Percentiles rank a stretch among this genome's conserved stretches.
phyloP scores from a whole-genome alignment of 2,329 filamentous ascomycete species.

The Fonsecaea monophora region DNA sequence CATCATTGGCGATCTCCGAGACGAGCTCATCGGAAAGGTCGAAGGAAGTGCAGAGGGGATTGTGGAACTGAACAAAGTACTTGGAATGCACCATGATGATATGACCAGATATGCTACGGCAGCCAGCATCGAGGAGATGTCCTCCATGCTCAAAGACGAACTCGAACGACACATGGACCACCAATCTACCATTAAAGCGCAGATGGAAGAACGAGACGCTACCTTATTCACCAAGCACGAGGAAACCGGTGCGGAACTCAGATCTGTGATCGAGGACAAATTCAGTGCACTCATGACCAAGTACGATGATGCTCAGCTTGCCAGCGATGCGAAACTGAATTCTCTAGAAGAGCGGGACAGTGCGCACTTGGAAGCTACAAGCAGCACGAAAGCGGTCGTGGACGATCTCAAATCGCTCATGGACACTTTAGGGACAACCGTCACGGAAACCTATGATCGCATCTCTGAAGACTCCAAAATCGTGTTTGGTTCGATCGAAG shows the following conservation, averaged over 20 bases:
- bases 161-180: conserved; percentile 85
- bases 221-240: conserved; percentile 65
- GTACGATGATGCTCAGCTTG: conserved; percentile 82
- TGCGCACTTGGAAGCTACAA: conserved; percentile 75
- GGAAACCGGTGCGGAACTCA: conserved; percentile 63
- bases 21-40: conserved; percentile 76
- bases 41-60: conserved; percentile 72
- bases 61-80: conserved; percentile 61
- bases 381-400: conserved; percentile 76
- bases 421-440: conserved; percentile 79
- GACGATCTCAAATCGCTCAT: conserved; percentile 88
- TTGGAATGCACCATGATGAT: conserved; percentile 72
- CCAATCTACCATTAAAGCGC: conserved; percentile 80
- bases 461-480: conserved; percentile 87
- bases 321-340: conserved; percentile 75
- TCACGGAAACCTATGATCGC: conserved; percentile 84
- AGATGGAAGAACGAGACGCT: conserved; percentile 69
- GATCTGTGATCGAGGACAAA: conserved; percentile 73
- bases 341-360: conserved; percentile 75
- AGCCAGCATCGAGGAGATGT: conserved; percentile 73
- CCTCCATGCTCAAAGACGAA: conserved; percentile 78
- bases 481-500: conserved; percentile 81
- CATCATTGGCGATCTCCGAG: conserved; percentile 78
- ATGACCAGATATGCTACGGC: conserved; percentile 55
- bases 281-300: conserved; percentile 81